Conservation (phyloP, 1,139 yeast species). For the Candida dubliniensis region DNA sequence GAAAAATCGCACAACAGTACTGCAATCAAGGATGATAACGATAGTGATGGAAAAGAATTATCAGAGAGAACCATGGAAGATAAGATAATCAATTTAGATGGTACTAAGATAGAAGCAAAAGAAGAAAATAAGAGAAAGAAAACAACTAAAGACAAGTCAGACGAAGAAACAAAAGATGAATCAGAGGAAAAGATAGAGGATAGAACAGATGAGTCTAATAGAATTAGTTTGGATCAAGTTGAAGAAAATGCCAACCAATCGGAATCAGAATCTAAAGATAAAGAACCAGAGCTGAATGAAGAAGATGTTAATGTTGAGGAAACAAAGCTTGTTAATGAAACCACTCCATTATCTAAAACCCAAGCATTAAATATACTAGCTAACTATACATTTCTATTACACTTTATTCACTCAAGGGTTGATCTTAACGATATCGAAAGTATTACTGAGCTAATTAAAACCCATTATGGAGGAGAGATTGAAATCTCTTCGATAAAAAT, state of each 20-base stretch:
- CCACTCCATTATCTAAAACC: slow-evolving; percentile 1
- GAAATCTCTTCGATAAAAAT: slow-evolving; percentile 17
- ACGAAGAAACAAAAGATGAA: neutral
- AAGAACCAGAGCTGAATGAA: neutral
- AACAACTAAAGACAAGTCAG: neutral
- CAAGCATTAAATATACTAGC: slow-evolving; percentile 19
- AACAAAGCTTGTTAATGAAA: neutral
- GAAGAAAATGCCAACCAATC: neutral
- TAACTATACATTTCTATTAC: slow-evolving; percentile 25
- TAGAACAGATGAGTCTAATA: too few relatives aligned
- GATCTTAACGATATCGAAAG: slow-evolving; percentile 9
- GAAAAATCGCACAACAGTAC: neutral
- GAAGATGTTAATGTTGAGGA: neutral
- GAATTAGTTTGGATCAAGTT: too few relatives aligned
- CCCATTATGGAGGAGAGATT: slow-evolving; percentile 9
- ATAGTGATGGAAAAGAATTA: neutral
- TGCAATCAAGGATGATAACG: too few relatives aligned
- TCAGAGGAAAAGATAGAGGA: neutral
- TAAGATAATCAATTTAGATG: neutral
- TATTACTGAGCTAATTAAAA: neutral
- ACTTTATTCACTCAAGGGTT: slow-evolving; percentile 19
- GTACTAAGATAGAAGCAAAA: neutral
- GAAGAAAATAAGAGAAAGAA: neutral
- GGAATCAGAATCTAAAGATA: neutral
- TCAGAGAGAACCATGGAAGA: neutral